Percentiles rank a stretch among this genome's conserved stretches.
phyloP scores from a whole-genome alignment of 2,329 filamentous ascomycete species.

The Hymenoscyphus fructigenus region DNA sequence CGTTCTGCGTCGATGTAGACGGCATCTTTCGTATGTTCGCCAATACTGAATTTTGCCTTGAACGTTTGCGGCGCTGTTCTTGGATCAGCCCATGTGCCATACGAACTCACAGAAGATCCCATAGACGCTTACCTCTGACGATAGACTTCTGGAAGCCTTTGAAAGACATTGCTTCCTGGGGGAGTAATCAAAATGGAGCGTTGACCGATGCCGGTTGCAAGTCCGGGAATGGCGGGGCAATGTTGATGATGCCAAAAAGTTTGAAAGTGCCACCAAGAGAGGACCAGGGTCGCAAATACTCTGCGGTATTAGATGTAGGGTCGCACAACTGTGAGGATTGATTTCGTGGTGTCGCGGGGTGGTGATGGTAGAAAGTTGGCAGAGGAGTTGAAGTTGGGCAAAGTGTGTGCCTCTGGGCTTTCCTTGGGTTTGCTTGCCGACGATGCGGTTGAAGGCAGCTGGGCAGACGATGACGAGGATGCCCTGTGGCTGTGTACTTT shows the following conservation, averaged over 20 bases:
- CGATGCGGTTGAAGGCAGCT: background rate
- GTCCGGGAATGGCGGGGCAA: conserved; percentile 14
- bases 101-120: conserved; percentile 10
- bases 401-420: background rate
- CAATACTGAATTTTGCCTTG: conserved; percentile 90
- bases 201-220: conserved; percentile 8
- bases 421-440: background rate
- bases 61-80: conserved; percentile 81
- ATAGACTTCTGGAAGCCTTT: conserved; percentile 93
- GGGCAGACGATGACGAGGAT: background rate
- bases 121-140: conserved; percentile 64
- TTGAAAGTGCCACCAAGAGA: background rate
- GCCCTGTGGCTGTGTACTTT: background rate
- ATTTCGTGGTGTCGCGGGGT: background rate
- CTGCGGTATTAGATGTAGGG: too few relatives aligned
- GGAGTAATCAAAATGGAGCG: conserved; percentile 14
- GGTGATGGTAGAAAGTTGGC: background rate
- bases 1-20: conserved; percentile 94
- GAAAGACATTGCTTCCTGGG: conserved; percentile 69
- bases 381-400: conserved; percentile 1
- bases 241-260: background rate
- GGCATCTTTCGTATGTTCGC: conserved; percentile 91
- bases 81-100: conserved; percentile 27
- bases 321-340: background rate
- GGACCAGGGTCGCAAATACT: background rate